These are phyloP conservation scores for Candida pseudofarinosa DNA, from an alignment of 805 yeast genomes.

Conservation along the genomic window DNA sequence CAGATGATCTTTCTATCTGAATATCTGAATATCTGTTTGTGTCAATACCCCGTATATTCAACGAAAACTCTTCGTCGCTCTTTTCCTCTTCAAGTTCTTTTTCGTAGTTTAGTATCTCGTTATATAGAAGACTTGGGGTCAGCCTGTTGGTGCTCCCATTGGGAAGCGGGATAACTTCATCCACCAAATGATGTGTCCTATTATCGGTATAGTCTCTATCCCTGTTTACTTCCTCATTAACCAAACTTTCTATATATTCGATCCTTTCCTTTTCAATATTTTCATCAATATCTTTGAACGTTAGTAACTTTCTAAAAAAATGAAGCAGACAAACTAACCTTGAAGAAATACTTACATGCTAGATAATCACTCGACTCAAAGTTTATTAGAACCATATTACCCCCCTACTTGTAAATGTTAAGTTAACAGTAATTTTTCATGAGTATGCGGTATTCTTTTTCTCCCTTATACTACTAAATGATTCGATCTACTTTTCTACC, in stretches of 20 bases:
- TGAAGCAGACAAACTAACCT: neutral
- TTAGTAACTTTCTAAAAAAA: constrained; percentile 4
- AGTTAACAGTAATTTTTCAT: no score
- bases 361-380: constrained; percentile 36
- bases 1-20: constrained; percentile 10
- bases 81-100: constrained; percentile 18
- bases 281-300: constrained; percentile 27
- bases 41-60: constrained; percentile 27
- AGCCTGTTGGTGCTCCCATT: neutral
- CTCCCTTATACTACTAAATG: no score
- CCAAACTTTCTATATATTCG: constrained; percentile 30
- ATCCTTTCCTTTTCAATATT: constrained; percentile 34
- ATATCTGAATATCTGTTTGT: constrained; percentile 24
- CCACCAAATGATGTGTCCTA: constrained; percentile 19
- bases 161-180: constrained; percentile 15
- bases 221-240: constrained; percentile 21
- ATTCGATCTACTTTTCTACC: no score
- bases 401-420: no score
- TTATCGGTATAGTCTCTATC: constrained; percentile 3
- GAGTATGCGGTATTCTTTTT: neutral
- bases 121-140: constrained; percentile 6
- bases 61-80: constrained; percentile 11
- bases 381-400: constrained; percentile 22
- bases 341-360: constrained; percentile 30
- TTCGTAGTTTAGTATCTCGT: constrained; percentile 25